Conservation (phyloP, 2,329 filamentous ascomycete genomes). For the Esteya vermicola region DNA sequence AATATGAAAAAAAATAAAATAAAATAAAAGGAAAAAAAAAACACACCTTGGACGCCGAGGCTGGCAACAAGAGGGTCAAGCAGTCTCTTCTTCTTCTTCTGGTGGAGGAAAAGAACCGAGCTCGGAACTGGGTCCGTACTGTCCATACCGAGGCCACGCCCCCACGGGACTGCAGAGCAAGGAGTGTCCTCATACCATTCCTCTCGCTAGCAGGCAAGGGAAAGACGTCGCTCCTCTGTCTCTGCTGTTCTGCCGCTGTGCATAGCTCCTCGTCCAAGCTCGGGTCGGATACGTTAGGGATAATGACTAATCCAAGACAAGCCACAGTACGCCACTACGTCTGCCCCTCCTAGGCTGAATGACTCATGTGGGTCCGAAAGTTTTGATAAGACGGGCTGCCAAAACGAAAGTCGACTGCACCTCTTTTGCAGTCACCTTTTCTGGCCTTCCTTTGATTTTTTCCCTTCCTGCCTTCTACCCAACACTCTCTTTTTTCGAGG, state of each 20-base stretch:
- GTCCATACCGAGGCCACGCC: neutral
- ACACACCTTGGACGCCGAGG: constrained; percentile 8
- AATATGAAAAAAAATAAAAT: too few species aligned
- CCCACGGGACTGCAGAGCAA: constrained; percentile 3
- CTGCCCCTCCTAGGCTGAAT: too few species aligned
- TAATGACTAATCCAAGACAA: too few species aligned
- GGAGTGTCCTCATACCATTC: constrained; percentile 3
- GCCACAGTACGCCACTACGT: too few species aligned
- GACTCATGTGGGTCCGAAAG: neutral
- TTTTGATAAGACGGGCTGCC: neutral
- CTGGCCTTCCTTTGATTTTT: too few species aligned
- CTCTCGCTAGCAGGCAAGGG: neutral
- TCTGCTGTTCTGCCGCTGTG: too few species aligned
- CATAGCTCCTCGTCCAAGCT: too few species aligned
- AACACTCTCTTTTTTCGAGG: too few species aligned
- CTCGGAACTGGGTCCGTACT: neutral
- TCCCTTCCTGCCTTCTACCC: too few species aligned
- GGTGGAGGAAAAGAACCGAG: constrained; percentile 3
- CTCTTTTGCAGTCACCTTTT: neutral
- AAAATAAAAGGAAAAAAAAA: too few species aligned
- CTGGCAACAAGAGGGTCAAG: constrained; percentile 8
- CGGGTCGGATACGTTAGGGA: too few species aligned
- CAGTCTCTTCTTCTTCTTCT: constrained; percentile 1
- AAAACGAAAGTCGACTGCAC: neutral
- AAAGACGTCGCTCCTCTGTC: too few species aligned